Conservation (phyloP, 176 grass and related monocot genomes). For the Tillandsia fasciculata region DNA sequence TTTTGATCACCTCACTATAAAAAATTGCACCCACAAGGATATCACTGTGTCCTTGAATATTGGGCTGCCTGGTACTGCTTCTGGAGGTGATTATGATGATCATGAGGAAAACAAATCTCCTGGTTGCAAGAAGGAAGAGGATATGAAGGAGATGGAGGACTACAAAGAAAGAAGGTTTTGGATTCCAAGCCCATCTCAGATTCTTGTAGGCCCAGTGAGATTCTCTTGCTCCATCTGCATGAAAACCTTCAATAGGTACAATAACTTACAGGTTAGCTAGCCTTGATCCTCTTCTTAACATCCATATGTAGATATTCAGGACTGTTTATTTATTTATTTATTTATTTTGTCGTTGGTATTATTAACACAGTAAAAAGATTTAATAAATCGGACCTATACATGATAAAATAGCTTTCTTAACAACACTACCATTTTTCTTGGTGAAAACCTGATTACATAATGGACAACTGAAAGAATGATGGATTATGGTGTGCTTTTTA, state of each 20-base stretch:
- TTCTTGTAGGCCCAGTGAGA: constrained; percentile 75
- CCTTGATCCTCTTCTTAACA: background rate
- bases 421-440: no score
- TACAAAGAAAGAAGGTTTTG: constrained; percentile 34
- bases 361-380: background rate
- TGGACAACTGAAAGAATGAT: no score
- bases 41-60: constrained; percentile 55
- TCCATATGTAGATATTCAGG: background rate
- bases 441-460: no score
- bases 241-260: constrained; percentile 91
- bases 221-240: constrained; percentile 81
- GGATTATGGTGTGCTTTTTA: no score
- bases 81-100: constrained; percentile 20
- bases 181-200: constrained; percentile 80
- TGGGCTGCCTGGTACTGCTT: constrained; percentile 29
- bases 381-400: no score
- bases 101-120: background rate
- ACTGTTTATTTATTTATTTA: background rate
- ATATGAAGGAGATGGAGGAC: constrained; percentile 20
- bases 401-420: no score
- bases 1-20: no score
- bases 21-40: background rate
- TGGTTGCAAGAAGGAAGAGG: constrained; percentile 20
- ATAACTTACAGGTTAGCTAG: constrained; percentile 80
- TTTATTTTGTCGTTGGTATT: background rate